Evolutionary conservation across 441 rosid genomes (phyloP), one percentile per base, ranked within the genome.

Genomic region (Monsonia emarginata): DNA sequence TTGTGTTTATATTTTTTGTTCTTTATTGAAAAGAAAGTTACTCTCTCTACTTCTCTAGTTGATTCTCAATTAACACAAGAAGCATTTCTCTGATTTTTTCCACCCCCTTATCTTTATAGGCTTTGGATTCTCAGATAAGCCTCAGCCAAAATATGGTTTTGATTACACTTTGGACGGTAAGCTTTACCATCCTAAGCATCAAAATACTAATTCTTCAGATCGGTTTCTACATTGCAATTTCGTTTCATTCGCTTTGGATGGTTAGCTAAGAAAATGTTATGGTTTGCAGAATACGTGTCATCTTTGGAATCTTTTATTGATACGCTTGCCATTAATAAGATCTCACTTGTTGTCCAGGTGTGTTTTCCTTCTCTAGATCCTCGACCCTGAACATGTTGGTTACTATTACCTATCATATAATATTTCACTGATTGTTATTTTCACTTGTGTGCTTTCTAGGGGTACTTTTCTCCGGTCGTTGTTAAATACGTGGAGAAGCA

Each of bases 111-210:
- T 24, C 46, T 48, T n/a, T 16, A 32, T 80, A 91, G 98, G 98
- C 65, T 92, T 89, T 73, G 96, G 94, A 28, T 92, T 92, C 81
- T 92, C 96, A 9, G 95, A 92, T 73, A 92, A 88, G 77, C 98
- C 96, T 71, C 98, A 92, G 76, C 86, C 95, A 4, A 83, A 82
- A 79, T 86, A 92, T 75, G 95, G 96, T 69, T 92, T 92, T 73
- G 85, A 88, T 82, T 88, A 92, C 76, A 84, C 89, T 40, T 56
- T 92, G 73, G 81, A 70, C 66, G 96, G 98, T 92, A 89, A 73
- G 31, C 66, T 59, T 50, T 72, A 65, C 40, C 64, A 59, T 59
- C 25, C 73, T 62, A 42, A 30, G 42, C 11, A 30, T 52, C 24
- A 10, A 48, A 14, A 34, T 16, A 34, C 21, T 46, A 46, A 46